Percentiles rank a stretch among this genome's conserved stretches.
These are phyloP conservation scores for Globisporangium apiculatum DNA, from an alignment of 352 stramenopile species.

Conservation along the genomic window DNA sequence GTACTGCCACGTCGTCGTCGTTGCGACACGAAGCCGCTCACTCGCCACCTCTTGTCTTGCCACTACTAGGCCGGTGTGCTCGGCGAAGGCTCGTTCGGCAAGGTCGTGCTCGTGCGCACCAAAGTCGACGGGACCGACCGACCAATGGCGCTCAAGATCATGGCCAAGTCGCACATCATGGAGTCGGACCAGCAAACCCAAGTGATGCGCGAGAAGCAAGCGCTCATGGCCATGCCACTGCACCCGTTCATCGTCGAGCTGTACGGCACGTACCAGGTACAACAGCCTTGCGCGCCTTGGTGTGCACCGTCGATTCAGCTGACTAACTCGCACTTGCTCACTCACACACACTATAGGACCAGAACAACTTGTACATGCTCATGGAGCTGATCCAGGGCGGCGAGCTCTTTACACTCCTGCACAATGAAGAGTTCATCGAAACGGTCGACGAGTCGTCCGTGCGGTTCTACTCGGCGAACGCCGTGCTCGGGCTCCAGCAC, in stretches of 20 bases:
- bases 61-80: conserved; percentile 72
- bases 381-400: conserved; percentile 91
- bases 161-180: conserved; percentile 91
- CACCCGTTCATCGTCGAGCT: conserved; percentile 91
- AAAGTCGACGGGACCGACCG: conserved; percentile 46
- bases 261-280: conserved; percentile 81
- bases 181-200: conserved; percentile 90
- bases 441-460: conserved; percentile 75
- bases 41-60: background rate
- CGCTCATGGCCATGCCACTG: conserved; percentile 82
- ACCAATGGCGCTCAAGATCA: conserved; percentile 88
- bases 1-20: too few species aligned
- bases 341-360: conserved; percentile 41
- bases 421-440: conserved; percentile 79
- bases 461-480: conserved; percentile 86
- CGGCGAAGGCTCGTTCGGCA: conserved; percentile 94
- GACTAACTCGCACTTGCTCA: background rate
- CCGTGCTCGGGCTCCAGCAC: conserved; percentile 84
- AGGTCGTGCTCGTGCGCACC: conserved; percentile 90
- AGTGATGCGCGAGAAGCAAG: conserved; percentile 89
- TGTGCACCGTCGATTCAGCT: too few species aligned
- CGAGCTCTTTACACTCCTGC: conserved; percentile 90
- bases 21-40: background rate
- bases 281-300: too few species aligned
- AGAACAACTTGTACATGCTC: conserved; percentile 92